Conservation (phyloP, 2,329 filamentous ascomycete genomes). For the Sarocladiaceae sp. region DNA sequence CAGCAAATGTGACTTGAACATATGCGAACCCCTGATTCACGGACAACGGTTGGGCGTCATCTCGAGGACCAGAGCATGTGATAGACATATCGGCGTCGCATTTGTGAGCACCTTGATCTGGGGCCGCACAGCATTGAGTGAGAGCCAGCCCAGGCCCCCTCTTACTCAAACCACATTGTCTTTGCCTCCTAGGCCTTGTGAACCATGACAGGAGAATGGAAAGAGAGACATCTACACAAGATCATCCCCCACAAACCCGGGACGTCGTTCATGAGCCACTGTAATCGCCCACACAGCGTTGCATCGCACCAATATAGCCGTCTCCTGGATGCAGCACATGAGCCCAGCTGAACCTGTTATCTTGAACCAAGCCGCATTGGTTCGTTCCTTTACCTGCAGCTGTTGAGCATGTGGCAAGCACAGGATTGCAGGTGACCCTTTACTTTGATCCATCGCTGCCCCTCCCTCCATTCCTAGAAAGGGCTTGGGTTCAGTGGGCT, state of each 20-base stretch:
- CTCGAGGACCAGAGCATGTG: no score
- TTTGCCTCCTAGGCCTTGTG: background rate
- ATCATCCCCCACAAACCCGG: no score
- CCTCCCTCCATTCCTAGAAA: constrained; percentile 2
- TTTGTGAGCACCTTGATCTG: background rate
- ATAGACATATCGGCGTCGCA: no score
- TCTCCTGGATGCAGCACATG: background rate
- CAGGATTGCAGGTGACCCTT: constrained; percentile 4
- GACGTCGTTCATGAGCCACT: no score
- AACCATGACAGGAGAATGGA: background rate
- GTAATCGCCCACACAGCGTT: background rate
- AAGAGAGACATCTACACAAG: no score
- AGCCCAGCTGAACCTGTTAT: background rate
- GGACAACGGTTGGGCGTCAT: no score
- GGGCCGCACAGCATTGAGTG: background rate
- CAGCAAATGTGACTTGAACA: background rate
- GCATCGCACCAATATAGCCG: background rate
- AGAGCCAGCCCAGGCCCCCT: no score
- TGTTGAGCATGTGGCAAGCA: background rate
- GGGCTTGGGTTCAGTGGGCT: background rate
- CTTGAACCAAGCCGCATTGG: background rate
- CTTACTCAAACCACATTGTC: background rate
- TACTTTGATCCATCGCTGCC: background rate
- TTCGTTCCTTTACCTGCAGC: background rate
- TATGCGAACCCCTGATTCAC: constrained; percentile 2